These are phyloP conservation scores for Botryotinia narcissicola DNA, from an alignment of 2,329 filamentous ascomycete genomes.

Conservation along the genomic window DNA sequence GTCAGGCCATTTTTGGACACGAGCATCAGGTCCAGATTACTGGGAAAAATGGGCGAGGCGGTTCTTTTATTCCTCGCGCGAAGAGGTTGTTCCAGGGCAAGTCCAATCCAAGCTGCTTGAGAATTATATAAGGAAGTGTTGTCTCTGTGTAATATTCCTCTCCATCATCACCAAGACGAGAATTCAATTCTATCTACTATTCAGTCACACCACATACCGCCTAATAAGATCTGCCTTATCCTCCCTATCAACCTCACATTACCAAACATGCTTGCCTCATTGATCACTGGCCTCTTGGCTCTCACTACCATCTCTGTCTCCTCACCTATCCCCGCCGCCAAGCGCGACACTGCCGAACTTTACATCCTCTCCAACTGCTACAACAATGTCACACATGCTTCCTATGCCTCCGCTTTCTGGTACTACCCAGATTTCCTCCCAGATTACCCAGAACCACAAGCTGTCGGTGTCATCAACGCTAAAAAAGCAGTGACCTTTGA, in stretches of 20 bases:
- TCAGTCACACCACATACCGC: not conserved
- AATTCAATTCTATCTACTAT: not conserved
- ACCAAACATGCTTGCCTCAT: slow-evolving; percentile 3
- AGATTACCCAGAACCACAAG: slow-evolving; percentile 10
- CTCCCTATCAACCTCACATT: not conserved
- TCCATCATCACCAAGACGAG: not conserved
- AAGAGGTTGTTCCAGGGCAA: not conserved
- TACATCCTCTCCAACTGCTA: slow-evolving; percentile 18
- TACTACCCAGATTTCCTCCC: slow-evolving; percentile 18
- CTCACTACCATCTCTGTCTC: not conserved
- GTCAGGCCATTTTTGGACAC: slow-evolving; percentile 6
- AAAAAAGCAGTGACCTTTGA: slow-evolving; percentile 7
- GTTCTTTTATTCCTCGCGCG: not conserved
- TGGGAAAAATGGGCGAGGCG: not conserved
- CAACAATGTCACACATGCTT: slow-evolving; percentile 9
- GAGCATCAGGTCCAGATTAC: not conserved
- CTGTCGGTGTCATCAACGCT: slow-evolving; percentile 4
- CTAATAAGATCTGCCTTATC: not conserved
- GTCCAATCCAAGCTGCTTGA: not conserved
- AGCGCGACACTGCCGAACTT: slow-evolving; percentile 16
- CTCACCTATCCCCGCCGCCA: not conserved
- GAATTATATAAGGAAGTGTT: slow-evolving; percentile 7
- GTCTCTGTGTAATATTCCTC: not conserved
- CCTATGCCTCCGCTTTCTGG: slow-evolving; percentile 15
- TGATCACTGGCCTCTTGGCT: slow-evolving; percentile 7